phyloP scores from a whole-genome alignment of 2,329 filamentous ascomycete species.

The Diaporthe eres region DNA sequence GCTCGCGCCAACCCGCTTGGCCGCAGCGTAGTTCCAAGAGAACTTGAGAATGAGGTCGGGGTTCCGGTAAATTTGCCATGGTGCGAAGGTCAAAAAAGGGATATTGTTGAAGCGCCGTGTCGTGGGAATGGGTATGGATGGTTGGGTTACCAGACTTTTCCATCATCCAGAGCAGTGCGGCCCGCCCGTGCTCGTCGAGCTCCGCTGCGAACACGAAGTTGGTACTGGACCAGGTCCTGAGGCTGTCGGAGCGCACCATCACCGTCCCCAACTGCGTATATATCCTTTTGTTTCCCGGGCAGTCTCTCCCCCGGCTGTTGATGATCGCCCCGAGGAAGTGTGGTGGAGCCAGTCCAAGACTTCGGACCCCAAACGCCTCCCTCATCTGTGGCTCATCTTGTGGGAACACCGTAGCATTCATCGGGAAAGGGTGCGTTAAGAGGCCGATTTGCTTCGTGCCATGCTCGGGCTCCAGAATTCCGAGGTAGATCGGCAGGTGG shows the following conservation, averaged over 20 bases:
- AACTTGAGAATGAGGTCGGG: not conserved
- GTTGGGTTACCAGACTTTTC: no score
- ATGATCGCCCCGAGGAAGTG: not conserved
- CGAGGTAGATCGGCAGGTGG: not conserved
- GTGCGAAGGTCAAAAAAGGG: not conserved
- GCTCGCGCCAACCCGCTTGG: not conserved
- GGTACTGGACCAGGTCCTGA: not conserved
- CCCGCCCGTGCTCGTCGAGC: not conserved
- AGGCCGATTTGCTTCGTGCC: not conserved
- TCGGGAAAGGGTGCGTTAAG: not conserved
- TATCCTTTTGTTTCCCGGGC: not conserved
- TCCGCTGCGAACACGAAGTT: not conserved
- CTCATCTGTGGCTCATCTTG: not conserved
- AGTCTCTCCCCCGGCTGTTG: not conserved
- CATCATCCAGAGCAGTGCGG: not conserved
- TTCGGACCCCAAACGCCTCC: not conserved
- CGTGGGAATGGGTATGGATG: no score
- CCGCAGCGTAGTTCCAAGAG: not conserved
- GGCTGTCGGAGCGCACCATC: not conserved
- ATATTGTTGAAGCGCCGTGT: not conserved
- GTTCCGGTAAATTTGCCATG: no score
- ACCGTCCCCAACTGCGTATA: not conserved
- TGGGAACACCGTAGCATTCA: not conserved
- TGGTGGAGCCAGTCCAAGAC: not conserved
- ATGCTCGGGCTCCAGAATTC: not conserved